Evolutionary conservation across 106 monocot species (phyloP).

Genomic region (Chionographis japonica): DNA sequence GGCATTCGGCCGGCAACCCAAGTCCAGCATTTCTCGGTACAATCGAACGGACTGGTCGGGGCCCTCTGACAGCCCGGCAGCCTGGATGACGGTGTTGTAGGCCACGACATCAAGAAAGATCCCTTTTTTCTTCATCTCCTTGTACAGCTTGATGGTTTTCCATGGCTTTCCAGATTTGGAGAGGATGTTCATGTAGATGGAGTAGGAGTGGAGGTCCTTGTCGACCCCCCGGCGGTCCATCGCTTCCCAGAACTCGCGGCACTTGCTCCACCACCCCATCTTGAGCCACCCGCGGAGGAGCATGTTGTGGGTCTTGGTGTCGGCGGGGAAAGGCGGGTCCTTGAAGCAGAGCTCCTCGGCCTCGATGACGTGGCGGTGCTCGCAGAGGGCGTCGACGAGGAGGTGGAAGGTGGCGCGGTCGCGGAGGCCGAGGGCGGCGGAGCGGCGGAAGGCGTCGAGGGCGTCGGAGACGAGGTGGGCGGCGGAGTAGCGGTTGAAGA

Average conservation of each 20-base stretch:
- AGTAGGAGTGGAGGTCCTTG: conserved; percentile 78
- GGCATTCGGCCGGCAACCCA: conserved; percentile 52
- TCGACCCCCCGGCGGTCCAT: conserved; percentile 38
- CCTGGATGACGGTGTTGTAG: conserved; percentile 70
- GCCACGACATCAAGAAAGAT: conserved; percentile 54
- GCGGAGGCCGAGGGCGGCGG: conserved; percentile 17
- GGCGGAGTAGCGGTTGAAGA: conserved; percentile 31
- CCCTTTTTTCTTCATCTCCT: conserved; percentile 51
- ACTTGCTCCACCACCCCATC: conserved; percentile 43
- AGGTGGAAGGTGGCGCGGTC: conserved; percentile 39
- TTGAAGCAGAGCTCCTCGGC: conserved; percentile 55
- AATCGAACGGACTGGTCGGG: conserved; percentile 48
- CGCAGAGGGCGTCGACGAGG: conserved; percentile 82
- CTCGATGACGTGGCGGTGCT: conserved; percentile 50
- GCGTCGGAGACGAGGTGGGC: conserved; percentile 24
- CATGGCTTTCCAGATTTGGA: conserved; percentile 78
- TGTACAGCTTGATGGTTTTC: conserved; percentile 59
- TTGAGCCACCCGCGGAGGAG: conserved; percentile 82
- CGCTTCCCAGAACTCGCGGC: conserved; percentile 58
- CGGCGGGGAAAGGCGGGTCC: conserved; percentile 37
- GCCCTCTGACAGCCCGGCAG: conserved; percentile 51
- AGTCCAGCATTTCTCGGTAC: conserved; percentile 74
- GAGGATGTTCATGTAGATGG: conserved; percentile 74
- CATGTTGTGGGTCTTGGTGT: conserved; percentile 74
- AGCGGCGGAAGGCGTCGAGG: conserved; percentile 20